phyloP scores from a whole-genome alignment of 257 asterid species.

The Solanum medicagineum region DNA sequence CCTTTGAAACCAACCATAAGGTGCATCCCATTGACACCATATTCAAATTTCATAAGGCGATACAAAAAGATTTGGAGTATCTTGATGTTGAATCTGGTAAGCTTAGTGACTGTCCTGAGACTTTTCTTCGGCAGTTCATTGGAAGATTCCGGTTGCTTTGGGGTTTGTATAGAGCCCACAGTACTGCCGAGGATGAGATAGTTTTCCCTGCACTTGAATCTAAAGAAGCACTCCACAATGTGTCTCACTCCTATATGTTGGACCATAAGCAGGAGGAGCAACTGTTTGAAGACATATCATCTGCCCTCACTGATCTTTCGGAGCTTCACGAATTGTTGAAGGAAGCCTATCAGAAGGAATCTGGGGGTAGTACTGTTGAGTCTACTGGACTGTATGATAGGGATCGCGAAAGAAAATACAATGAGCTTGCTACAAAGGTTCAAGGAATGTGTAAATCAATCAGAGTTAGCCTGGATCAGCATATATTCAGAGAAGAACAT shows the following conservation, averaged over 20 bases:
- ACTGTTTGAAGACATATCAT: conserved; percentile 25
- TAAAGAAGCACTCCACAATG: conserved; percentile 34
- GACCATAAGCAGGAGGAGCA: conserved; percentile 45
- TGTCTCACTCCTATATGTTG: conserved; percentile 33
- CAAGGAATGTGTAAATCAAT: conserved; percentile 44
- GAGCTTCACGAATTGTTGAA: conserved; percentile 15
- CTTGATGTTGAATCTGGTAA: conserved; percentile 38
- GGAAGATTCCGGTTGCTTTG: conserved; percentile 35
- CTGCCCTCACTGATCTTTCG: conserved; percentile 25
- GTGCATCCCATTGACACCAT: conserved; percentile 40
- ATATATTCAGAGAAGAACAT: conserved; percentile 37
- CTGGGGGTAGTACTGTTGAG: background rate
- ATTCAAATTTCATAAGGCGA: conserved; percentile 38
- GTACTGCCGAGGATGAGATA: conserved; percentile 38
- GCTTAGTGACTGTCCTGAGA: conserved; percentile 21
- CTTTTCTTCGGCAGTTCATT: conserved; percentile 28
- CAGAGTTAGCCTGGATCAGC: conserved; percentile 36
- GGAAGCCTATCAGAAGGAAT: background rate
- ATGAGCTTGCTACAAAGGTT: conserved; percentile 32
- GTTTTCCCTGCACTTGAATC: conserved; percentile 46
- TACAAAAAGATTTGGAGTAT: conserved; percentile 38
- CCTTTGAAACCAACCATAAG: conserved; percentile 3
- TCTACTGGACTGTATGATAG: background rate
- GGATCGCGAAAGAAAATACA: conserved; percentile 12
- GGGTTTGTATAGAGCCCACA: conserved; percentile 39